Base-by-base conservation (phyloP, 257 asterid genomes). In the Perilla frutescens region DNA sequence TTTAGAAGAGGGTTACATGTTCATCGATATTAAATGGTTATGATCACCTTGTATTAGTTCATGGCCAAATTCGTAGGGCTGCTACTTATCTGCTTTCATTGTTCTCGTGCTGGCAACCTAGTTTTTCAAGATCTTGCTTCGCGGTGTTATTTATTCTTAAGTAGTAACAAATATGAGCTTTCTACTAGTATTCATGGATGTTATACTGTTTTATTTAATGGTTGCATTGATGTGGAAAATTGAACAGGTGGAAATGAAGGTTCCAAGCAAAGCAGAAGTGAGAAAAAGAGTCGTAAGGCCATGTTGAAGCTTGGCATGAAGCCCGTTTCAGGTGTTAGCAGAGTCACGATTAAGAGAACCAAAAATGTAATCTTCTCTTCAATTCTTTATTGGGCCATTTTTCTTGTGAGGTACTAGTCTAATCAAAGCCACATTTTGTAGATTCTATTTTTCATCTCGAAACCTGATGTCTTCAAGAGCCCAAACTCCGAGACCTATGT, bases 231-330 rank as follows among this genome's bases (percentile, higher is more conserved):
- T 43, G 29, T 51, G 65, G 61, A 47, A 56, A 69, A 68, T 44
- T 53, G 1, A 61, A 75, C 85, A 93, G 94, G 85, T 68, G 78
- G 78, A 13, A 84, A 50, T 39, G 96, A 83, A 58, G 73, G 91
- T 73, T 88, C 91, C 43, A 93, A 91, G 84, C 97, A 93, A 85
- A 93, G 96, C 90, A 82, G 97, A 72, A 93, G 97, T 61, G 98
- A 93, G 92, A 93, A 93, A 83, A 93, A 93, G 90, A 89, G 98
- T 40, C 85, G 96, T 3, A 93, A 93, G 87, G 98, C 98, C 69
- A 89, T 93, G 98, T 75, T 89, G 86, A 93, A 91, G 82, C 91
- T 93, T 37, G 98, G 98, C 64, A 88, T 93, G 97, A 91, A 91
- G 65, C 96, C 96, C 34, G 84, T 91, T 66, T 55, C 82, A 1